These are phyloP conservation scores for Fragilaria radians DNA, from an alignment of 108 stramenopile species.

Conservation along the genomic window DNA sequence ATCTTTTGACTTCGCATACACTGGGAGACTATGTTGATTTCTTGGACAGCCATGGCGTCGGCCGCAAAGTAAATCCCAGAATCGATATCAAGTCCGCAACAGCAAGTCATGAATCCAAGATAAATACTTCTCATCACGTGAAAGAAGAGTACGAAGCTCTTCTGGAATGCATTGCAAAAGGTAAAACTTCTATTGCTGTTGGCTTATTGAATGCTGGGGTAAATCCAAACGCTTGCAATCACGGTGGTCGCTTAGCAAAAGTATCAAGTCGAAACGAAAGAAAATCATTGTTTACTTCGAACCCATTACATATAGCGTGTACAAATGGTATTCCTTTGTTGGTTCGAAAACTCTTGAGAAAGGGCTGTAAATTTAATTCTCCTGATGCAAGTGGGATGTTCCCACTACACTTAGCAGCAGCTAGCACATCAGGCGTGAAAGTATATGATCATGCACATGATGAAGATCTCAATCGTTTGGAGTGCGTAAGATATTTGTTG, in stretches of 20 bases:
- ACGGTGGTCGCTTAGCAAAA: constrained; percentile 46
- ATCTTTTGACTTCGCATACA: constrained; percentile 42
- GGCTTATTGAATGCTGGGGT: constrained; percentile 51
- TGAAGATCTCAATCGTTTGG: constrained; percentile 43
- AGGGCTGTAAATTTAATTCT: constrained; percentile 45
- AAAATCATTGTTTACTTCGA: constrained; percentile 37
- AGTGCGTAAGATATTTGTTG: constrained; percentile 48
- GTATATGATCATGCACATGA: constrained; percentile 2
- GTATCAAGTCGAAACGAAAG: constrained; percentile 20
- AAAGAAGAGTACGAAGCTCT: constrained; percentile 48
- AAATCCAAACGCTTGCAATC: constrained; percentile 47
- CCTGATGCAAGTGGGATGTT: constrained; percentile 67
- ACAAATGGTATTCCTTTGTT: constrained; percentile 37
- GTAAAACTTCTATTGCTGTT: constrained; percentile 36
- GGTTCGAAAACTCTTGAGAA: constrained; percentile 36
- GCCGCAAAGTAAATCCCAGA: background rate
- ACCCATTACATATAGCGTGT: constrained; percentile 74
- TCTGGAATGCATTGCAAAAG: constrained; percentile 47
- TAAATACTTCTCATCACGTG: background rate
- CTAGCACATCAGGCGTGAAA: constrained; percentile 12
- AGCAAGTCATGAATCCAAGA: background rate
- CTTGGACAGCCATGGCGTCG: constrained; percentile 32
- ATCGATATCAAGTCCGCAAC: background rate
- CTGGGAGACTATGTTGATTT: constrained; percentile 72
- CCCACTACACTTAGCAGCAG: constrained; percentile 72